These are phyloP conservation scores for Sideroxylon spinosum DNA, from an alignment of 179 eudicot species.

Conservation along the genomic window DNA sequence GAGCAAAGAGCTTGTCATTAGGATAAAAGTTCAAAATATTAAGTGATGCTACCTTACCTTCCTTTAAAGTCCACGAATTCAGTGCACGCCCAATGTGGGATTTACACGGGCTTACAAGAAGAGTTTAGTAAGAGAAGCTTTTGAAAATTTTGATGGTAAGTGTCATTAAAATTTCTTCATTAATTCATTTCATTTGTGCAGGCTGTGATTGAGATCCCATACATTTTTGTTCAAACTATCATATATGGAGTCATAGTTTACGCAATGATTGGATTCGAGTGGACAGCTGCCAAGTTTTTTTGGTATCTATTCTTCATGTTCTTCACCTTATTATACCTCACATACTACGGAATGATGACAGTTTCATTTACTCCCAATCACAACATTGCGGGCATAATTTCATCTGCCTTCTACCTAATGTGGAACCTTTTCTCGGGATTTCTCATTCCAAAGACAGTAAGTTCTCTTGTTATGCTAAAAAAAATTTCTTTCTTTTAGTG, in stretches of 20 bases:
- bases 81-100: no score
- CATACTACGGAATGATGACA: conserved; percentile 25
- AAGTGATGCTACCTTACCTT: no score
- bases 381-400: conserved; percentile 18
- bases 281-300: conserved; percentile 23
- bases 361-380: conserved; percentile 22
- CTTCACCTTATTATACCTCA: conserved; percentile 21
- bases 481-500: not conserved
- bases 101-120: no score
- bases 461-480: not conserved
- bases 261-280: conserved; percentile 23
- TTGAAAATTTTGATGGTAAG: not conserved
- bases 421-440: conserved; percentile 27
- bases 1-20: no score
- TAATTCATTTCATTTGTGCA: conserved; percentile 2
- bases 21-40: no score
- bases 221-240: conserved; percentile 16
- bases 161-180: not conserved
- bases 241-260: conserved; percentile 15
- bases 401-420: conserved; percentile 15
- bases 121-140: not conserved
- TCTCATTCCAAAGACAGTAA: conserved; percentile 19
- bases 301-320: conserved; percentile 23
- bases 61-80: no score
- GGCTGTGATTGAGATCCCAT: conserved; percentile 23